A percentile compares a stretch with the other conserved stretches of the same genome.
These are phyloP conservation scores for Hirsutella rhossiliensis DNA, from an alignment of 2,329 filamentous ascomycete species.

Conservation along the genomic window DNA sequence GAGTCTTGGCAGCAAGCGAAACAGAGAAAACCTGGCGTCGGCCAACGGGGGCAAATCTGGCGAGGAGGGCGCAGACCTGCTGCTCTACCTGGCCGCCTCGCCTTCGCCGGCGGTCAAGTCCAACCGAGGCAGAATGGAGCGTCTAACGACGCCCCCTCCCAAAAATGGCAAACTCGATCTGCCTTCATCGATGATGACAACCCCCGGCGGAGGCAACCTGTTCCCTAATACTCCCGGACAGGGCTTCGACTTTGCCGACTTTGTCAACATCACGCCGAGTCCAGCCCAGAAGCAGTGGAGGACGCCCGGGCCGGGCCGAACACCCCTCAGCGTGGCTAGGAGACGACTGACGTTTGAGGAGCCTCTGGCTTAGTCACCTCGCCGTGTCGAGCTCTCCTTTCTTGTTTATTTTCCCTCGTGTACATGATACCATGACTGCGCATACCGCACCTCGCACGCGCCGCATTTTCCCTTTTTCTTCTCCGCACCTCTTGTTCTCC, in stretches of 20 bases:
- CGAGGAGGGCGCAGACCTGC: conserved; percentile 70
- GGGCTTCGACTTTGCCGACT: conserved; percentile 86
- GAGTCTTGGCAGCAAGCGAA: conserved; percentile 31
- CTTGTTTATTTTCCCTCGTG: conserved; percentile 11
- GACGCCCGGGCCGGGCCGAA: conserved; percentile 55
- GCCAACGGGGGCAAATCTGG: conserved; percentile 44
- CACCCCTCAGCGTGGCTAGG: conserved; percentile 55
- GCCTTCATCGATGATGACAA: conserved; percentile 83
- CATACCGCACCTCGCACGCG: conserved; percentile 9
- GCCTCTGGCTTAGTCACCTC: conserved; percentile 20
- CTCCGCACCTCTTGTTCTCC: neutral
- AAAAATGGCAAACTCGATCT: conserved; percentile 54
- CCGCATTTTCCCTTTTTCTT: neutral
- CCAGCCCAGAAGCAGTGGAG: conserved; percentile 86
- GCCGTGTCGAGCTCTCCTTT: conserved; percentile 3
- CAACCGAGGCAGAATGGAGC: conserved; percentile 41
- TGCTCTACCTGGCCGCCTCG: conserved; percentile 80
- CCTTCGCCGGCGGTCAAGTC: conserved; percentile 67
- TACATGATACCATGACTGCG: conserved; percentile 25
- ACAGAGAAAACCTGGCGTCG: conserved; percentile 31
- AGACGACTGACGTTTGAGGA: conserved; percentile 75
- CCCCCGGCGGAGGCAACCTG: conserved; percentile 58
- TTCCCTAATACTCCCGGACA: conserved; percentile 71
- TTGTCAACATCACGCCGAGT: conserved; percentile 93
- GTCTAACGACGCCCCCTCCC: conserved; percentile 65